Evolutionary conservation across 768 basidiomycete genomes (phyloP), one percentile per base, ranked within the genome.

Genomic region (Rhizopogon vulgaris): DNA sequence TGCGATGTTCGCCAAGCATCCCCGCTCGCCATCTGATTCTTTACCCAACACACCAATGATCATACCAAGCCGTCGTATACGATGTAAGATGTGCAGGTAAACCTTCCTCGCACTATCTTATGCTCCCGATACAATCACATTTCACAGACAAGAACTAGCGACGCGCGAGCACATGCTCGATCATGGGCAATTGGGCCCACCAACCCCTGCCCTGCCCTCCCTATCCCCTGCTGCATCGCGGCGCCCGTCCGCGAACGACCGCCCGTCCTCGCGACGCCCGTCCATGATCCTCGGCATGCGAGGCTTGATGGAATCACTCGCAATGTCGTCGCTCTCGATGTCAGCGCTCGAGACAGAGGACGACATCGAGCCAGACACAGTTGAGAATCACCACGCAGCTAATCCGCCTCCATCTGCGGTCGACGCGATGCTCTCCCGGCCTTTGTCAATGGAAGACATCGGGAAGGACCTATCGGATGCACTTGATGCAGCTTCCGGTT

Each of bases 141-240:
- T 10, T 41, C 27, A 55, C 49, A 86, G 91, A 60, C 84, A 85
- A 53, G 90, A 92, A 60, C 76, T 97, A 12, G 94, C 94, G 1
- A 80, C 89, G 0, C 77, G 88, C n/a, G 91, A 94, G 63, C 90
- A 96, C 64, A 92, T 97, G 89, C 79, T 93, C 42, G 88, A 93
- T 65, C 92, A 94, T 60, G 87, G 85, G 4, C 87, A 90, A 60
- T 69, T 88, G 4, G 85, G 84, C 2, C 80, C 85, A 9, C 73
- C 82, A 2, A 87, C 85, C 0, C 85, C 84, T 4, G 73, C 77
- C 6, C 53, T 67, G 4, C 66, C 68, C 2, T 66, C 68, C 0
- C 58, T 70, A 4, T 75, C 83, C 0, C 81, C 80, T 12, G 77
- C 69, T 11, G 36, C 58, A 7, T 83, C 83, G 1, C 72, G 78